phyloP scores from a whole-genome alignment of 345 rosid species.

The Hevea brasiliensis region DNA sequence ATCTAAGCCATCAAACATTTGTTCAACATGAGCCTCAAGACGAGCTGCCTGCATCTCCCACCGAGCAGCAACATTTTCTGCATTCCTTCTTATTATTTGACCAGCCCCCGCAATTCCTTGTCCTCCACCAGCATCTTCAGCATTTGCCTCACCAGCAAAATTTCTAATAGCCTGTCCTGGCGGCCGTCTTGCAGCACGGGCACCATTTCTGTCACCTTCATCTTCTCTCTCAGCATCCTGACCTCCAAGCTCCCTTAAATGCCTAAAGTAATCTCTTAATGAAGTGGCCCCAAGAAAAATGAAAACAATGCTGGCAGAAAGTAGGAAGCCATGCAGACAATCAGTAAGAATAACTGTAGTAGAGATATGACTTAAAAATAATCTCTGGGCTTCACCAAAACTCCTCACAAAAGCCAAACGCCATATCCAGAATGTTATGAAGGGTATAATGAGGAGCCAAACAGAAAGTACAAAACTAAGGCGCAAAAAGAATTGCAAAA shows the following conservation, averaged over 20 bases:
- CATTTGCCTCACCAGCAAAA: constrained; percentile 74
- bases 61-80: constrained; percentile 96
- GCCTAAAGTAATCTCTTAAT: constrained; percentile 92
- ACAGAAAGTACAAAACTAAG: constrained; percentile 92
- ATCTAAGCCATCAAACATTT: constrained; percentile 97
- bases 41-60: constrained; percentile 99
- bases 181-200: constrained; percentile 76
- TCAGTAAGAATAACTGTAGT: constrained; percentile 87
- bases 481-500: constrained; percentile 86
- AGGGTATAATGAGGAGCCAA: constrained; percentile 94
- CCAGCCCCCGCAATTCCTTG: constrained; percentile 83
- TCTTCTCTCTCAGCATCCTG: constrained; percentile 95
- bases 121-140: constrained; percentile 72
- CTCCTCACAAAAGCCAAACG: constrained; percentile 90
- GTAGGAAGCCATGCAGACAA: constrained; percentile 96
- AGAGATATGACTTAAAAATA: constrained; percentile 87
- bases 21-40: constrained; percentile 98
- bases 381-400: constrained; percentile 88
- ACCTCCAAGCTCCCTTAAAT: constrained; percentile 89
- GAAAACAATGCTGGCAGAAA: constrained; percentile 94
- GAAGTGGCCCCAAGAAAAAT: constrained; percentile 98
- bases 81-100: constrained; percentile 72
- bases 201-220: constrained; percentile 89
- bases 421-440: constrained; percentile 98
- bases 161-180: constrained; percentile 77